These are phyloP conservation scores for Rhizomucor pusillus DNA, from an alignment of 371 early-diverging fungal species.

Conservation along the genomic window DNA sequence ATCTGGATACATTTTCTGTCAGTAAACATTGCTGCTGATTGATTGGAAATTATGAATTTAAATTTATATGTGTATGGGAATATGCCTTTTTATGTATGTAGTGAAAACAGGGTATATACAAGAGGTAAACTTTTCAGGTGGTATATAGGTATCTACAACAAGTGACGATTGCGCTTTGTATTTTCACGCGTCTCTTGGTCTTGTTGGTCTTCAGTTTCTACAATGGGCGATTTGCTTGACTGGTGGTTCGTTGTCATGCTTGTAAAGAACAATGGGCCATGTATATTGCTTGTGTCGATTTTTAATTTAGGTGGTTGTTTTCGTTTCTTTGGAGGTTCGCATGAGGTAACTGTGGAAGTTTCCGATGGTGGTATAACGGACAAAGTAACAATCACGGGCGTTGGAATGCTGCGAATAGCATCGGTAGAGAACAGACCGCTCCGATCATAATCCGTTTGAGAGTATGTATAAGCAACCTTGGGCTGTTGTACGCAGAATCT, in stretches of 20 bases:
- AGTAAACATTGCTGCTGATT: too few species aligned
- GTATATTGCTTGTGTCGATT: conserved; percentile 39
- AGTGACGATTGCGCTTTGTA: conserved; percentile 6
- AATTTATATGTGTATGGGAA: too few species aligned
- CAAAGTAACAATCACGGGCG: conserved; percentile 1
- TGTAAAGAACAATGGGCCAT: conserved; percentile 45
- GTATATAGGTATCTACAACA: neutral
- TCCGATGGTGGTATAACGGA: neutral
- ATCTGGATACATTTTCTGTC: too few species aligned
- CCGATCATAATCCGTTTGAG: conserved; percentile 46
- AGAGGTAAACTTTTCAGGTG: too few species aligned
- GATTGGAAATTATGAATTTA: too few species aligned
- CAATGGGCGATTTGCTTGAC: conserved; percentile 11
- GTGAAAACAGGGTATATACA: too few species aligned
- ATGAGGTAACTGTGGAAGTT: conserved; percentile 1
- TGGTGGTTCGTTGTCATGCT: conserved; percentile 42
- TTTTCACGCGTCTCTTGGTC: conserved; percentile 9
- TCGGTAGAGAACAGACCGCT: conserved; percentile 28
- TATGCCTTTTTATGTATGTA: too few species aligned
- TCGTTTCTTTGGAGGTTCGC: conserved; percentile 4
- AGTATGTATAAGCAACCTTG: conserved; percentile 34
- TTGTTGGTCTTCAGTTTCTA: conserved; percentile 5
- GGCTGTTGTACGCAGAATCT: conserved; percentile 35
- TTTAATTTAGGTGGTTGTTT: conserved; percentile 20
- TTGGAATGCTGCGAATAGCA: neutral